Base-by-base conservation (phyloP, 768 basidiomycete species). In the Collybia sordida region DNA sequence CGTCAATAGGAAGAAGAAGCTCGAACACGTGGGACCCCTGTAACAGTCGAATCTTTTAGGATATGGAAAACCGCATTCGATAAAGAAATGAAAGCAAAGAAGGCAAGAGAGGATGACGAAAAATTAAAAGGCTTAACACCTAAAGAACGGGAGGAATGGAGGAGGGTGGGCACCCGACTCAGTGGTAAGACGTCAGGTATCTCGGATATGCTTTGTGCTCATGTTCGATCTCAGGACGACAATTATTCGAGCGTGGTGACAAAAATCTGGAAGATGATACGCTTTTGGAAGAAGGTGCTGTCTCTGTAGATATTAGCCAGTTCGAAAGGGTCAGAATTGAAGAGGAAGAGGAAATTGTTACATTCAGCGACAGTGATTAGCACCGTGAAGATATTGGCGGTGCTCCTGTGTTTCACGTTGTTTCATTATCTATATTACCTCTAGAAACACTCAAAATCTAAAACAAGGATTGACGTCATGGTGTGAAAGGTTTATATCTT, bases 361-460 rank as follows among this genome's bases (percentile, higher is more conserved):
- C 80, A 52, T 91, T 93, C 64, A 93, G 90, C 61, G 93, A 95
- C 65, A 93, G 91, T 59, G 93, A 95, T 68, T 93, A 68, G 79
- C 36, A 24, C 28, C n/a, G n/a, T n/a, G n/a, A n/a, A n/a, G n/a
- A n/a, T 42, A 23, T 25, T 17, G 25, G 43, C 41, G 44, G 27
- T 27, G 21, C 19, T 36, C 17, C 34, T 37, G 25, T n/a, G 11
- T 3, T 27, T 17, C 27, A 18, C 34, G 35, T 25, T 12, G 6
- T 7, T 25, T 8, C 35, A 40, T 4, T 40, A 24, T 36, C 5
- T 22, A 28, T 21, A n/a, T n/a, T n/a, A 37, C n/a, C 24, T 9
- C 23, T 40, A 42, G 7, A 6, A 15, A 27, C 31, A 19, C 37
- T 2, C 7, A 23, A 21, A 36, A 21, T 11, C 40, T 28, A 11